Evolutionary conservation across 2,329 filamentous ascomycete genomes (phyloP), one percentile per base, ranked within the genome.

Genomic region (Plectosphaerella cucumerina): DNA sequence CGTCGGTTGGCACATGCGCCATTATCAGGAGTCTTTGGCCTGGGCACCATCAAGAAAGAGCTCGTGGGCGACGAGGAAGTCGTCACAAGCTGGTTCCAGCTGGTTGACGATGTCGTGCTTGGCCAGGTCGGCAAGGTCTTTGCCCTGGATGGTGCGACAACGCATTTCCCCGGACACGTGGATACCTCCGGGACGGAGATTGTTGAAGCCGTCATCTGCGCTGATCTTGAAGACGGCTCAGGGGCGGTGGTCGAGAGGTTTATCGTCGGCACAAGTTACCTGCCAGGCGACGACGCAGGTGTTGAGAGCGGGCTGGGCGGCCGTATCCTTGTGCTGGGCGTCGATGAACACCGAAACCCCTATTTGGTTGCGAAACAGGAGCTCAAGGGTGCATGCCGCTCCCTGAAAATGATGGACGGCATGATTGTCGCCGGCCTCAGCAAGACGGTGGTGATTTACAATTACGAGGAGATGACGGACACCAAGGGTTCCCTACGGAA

Each of bases 31-130:
- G 86, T 87, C 0, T 97, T 97, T 65, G 93, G 87, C 1, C 77
- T 97, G 4, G 93, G 92, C 2, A 94, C 89, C 23, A 89, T 97
- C 53, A 85, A 85, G 55, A 83, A 91, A 15, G 83, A 87, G 48
- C 70, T 97, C 1, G 70, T 78, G 11, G 72, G 82, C 9, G 88
- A 87, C 14, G 84, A 84, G 56, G 94, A 99, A 66, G 69, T 85
- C 4, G 78, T 96, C 12, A 80, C 82, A 10, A 93, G 89, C 60
- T 85, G 85, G n/a, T 89, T 99, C 62, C 87, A 87, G 60, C 80
- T 99, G 1, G 91, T 95, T 1, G 93, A 99, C 60, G 94, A 97
- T 62, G 84, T 97, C 33, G 75, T 90, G 17, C 96, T 97, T 67
- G 84, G 88, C 53, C 81, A 87, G 48, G 75, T 97, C 1, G 90